A percentile compares a stretch with the other conserved stretches of the same genome.
Evolutionary conservation across 805 yeast genomes (phyloP).

Genomic region (Barnettozyma sp.): DNA sequence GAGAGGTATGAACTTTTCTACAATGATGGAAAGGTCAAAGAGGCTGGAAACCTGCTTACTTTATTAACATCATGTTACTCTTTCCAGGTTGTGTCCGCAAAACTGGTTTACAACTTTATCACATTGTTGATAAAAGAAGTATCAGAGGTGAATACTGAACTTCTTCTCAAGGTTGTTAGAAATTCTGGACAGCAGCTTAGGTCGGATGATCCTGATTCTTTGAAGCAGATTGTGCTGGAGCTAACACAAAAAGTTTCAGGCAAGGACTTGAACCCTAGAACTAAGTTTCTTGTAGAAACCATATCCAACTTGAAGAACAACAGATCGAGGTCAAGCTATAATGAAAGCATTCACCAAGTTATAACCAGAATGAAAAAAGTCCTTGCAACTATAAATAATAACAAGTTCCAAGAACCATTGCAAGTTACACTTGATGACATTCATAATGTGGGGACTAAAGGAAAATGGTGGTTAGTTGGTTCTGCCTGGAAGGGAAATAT

Average conservation of each 20-base stretch:
- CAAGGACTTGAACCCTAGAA: constrained; percentile 47
- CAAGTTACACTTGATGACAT: constrained; percentile 83
- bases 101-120: constrained; percentile 72
- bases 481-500: constrained; percentile 88
- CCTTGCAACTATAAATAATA: constrained; percentile 44
- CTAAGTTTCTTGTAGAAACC: constrained; percentile 78
- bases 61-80: constrained; percentile 71
- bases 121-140: constrained; percentile 44
- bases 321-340: constrained; percentile 45
- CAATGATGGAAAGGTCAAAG: constrained; percentile 37
- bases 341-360: constrained; percentile 46
- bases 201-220: constrained; percentile 80
- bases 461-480: constrained; percentile 99
- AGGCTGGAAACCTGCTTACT: constrained; percentile 61
- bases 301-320: constrained; percentile 83
- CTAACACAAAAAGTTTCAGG: constrained; percentile 38
- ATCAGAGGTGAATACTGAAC: constrained; percentile 69
- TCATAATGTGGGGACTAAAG: constrained; percentile 63
- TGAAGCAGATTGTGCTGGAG: constrained; percentile 66
- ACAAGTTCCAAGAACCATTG: constrained; percentile 59
- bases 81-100: constrained; percentile 68
- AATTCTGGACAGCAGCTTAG: constrained; percentile 81
- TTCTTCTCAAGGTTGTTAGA: constrained; percentile 63
- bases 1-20: constrained; percentile 51
- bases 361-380: constrained; percentile 56